Conservation (phyloP, 768 basidiomycete species). For the Collybia nuda region DNA sequence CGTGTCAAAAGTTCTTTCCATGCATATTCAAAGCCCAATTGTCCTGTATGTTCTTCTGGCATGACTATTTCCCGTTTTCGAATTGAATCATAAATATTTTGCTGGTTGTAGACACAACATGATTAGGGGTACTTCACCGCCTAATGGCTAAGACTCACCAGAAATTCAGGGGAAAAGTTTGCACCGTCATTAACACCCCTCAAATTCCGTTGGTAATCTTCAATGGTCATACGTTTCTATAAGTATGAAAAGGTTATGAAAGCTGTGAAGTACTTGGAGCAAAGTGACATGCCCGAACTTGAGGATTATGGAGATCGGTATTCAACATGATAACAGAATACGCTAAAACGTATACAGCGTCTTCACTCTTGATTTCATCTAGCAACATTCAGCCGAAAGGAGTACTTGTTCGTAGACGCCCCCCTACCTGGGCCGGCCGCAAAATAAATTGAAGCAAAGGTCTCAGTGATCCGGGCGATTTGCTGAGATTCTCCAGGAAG, state of each 20-base stretch:
- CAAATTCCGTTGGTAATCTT: constrained; percentile 91
- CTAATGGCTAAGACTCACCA: constrained; percentile 46
- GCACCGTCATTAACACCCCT: constrained; percentile 86
- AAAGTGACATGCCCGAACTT: constrained; percentile 65
- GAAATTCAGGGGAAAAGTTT: constrained; percentile 83
- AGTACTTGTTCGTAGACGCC: neutral
- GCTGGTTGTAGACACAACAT: constrained; percentile 42
- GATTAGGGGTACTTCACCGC: neutral
- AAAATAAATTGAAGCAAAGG: constrained; percentile 90
- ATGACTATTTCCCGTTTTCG: constrained; percentile 93
- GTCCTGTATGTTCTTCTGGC: constrained; percentile 97
- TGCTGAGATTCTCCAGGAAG: constrained; percentile 96
- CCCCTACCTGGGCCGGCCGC: constrained; percentile 74
- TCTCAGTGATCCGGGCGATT: constrained; percentile 91
- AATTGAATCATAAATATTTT: constrained; percentile 91
- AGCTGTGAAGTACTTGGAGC: neutral
- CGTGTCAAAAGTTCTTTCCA: constrained; percentile 94
- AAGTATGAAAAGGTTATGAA: neutral
- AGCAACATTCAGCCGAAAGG: constrained; percentile 6
- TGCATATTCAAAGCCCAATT: constrained; percentile 96
- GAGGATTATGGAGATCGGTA: constrained; percentile 95
- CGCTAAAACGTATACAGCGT: constrained; percentile 91
- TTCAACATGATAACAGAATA: constrained; percentile 99
- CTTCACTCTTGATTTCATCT: constrained; percentile 90
- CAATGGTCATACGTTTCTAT: constrained; percentile 95